A percentile compares a stretch with the other conserved stretches of the same genome.
Conservation (phyloP, 1,284 basidiomycete species). For the Cryptococcus floricola region DNA sequence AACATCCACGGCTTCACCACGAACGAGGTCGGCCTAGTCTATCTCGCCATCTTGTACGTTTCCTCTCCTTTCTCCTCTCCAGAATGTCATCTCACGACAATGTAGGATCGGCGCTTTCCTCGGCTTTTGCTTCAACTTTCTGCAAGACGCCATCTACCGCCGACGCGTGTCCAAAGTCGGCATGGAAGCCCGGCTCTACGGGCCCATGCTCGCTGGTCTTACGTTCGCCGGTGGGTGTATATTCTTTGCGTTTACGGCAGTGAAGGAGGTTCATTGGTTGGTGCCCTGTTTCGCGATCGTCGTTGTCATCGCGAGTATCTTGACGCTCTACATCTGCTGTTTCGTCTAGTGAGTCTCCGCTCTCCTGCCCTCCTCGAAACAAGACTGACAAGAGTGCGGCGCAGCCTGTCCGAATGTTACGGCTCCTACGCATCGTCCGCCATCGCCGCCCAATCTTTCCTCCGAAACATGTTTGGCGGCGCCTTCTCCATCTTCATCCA, state of each 20-base stretch:
- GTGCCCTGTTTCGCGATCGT: constrained; percentile 55
- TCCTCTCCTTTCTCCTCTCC: neutral
- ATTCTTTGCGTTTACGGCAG: constrained; percentile 46
- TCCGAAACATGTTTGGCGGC: constrained; percentile 26
- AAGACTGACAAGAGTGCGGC: neutral
- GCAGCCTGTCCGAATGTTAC: constrained; percentile 27
- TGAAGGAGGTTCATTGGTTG: constrained; percentile 33
- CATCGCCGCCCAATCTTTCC: constrained; percentile 25
- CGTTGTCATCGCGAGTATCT: constrained; percentile 46
- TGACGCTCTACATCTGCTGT: constrained; percentile 35
- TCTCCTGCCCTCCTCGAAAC: neutral
- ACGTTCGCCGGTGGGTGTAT: constrained; percentile 63
- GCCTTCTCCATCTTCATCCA: constrained; percentile 23
- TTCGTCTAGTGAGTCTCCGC: constrained; percentile 39
- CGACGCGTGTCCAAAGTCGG: constrained; percentile 58
- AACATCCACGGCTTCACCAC: constrained; percentile 63
- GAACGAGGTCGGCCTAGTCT: constrained; percentile 62
- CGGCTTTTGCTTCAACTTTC: constrained; percentile 59
- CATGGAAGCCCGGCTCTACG: constrained; percentile 69
- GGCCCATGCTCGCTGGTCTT: constrained; percentile 62
- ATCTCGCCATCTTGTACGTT: constrained; percentile 58
- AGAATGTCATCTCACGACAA: neutral
- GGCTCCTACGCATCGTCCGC: constrained; percentile 24
- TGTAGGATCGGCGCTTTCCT: constrained; percentile 60
- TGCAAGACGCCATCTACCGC: constrained; percentile 63